A percentile compares a stretch with the other conserved stretches of the same genome.
phyloP scores from a whole-genome alignment of 2,329 filamentous ascomycete species.

The Tolypocladium endophyticum region DNA sequence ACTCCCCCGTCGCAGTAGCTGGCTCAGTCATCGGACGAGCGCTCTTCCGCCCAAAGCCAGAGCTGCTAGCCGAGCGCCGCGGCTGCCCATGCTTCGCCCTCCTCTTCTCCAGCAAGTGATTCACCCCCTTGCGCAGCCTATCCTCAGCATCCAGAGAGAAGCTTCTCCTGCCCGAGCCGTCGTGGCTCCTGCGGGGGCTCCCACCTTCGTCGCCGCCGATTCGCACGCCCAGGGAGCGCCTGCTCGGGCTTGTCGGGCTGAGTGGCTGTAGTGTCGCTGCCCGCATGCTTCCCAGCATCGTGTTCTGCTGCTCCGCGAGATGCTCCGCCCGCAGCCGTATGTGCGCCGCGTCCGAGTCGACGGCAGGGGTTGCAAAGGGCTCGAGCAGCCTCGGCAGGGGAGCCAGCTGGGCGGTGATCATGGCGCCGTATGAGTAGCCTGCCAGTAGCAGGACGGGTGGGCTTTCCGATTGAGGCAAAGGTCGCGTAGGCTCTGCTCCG shows the following conservation, averaged over 20 bases:
- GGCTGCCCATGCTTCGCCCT: constrained; percentile 11
- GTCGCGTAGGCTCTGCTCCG: neutral
- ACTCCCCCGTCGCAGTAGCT: neutral
- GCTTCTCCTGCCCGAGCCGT: constrained; percentile 18
- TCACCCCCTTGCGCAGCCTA: constrained; percentile 33
- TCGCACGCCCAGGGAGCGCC: constrained; percentile 27
- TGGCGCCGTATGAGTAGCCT: constrained; percentile 86
- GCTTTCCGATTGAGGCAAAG: neutral
- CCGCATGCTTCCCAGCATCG: constrained; percentile 27
- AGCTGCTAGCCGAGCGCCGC: neutral
- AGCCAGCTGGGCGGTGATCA: constrained; percentile 67
- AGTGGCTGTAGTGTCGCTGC: constrained; percentile 17
- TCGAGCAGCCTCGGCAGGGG: constrained; percentile 47
- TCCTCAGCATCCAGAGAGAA: constrained; percentile 36
- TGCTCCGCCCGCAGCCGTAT: constrained; percentile 60
- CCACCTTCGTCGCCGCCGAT: constrained; percentile 39
- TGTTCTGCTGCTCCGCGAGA: constrained; percentile 53
- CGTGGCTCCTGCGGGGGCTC: constrained; percentile 26
- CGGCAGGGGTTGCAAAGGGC: constrained; percentile 41
- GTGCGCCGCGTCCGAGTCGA: constrained; percentile 52
- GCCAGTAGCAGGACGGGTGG: constrained; percentile 46
- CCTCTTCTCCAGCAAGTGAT: constrained; percentile 34
- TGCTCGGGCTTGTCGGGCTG: constrained; percentile 10
- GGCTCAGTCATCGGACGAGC: neutral
- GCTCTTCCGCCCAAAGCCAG: neutral